phyloP scores from a whole-genome alignment of 2,329 filamentous ascomycete species.

The Cordyceps farinosa region DNA sequence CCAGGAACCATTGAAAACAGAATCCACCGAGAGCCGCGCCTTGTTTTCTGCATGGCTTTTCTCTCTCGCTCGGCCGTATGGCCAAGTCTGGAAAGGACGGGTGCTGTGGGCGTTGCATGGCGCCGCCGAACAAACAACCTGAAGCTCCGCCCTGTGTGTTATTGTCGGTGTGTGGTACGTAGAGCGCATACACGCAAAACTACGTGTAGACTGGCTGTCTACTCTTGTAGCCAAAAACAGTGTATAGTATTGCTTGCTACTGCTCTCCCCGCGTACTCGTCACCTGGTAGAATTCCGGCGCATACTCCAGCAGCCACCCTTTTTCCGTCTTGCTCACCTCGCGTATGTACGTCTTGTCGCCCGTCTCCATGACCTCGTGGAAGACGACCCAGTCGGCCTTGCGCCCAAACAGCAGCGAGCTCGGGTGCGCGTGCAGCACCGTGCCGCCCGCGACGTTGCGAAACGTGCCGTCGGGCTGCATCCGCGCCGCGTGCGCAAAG shows the following conservation, averaged over 20 bases:
- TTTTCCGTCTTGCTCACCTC: conserved; percentile 94
- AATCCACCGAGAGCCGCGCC: conserved; percentile 1
- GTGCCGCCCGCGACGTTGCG: conserved; percentile 77
- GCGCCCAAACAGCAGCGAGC: conserved; percentile 89
- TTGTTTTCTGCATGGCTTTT: neutral
- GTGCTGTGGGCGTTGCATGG: neutral
- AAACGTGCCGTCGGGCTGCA: conserved; percentile 91
- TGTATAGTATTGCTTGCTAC: conserved; percentile 9
- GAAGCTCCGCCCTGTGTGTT: conserved; percentile 9
- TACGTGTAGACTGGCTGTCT: too few species aligned
- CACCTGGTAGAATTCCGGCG: conserved; percentile 74
- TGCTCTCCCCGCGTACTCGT: conserved; percentile 25
- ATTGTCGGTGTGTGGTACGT: too few species aligned
- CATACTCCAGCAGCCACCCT: conserved; percentile 87
- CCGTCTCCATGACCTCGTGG: conserved; percentile 86
- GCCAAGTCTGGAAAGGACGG: neutral
- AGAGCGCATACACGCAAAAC: too few species aligned
- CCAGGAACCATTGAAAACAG: neutral
- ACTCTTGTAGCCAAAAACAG: too few species aligned
- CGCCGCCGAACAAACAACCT: neutral
- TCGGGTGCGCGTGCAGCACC: conserved; percentile 82
- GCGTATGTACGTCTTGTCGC: conserved; percentile 82
- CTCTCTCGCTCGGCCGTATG: neutral
- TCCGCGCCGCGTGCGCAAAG: conserved; percentile 88
- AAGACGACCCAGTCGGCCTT: conserved; percentile 97